Evolutionary conservation across 2,329 filamentous ascomycete species (phyloP).

Genomic region (Thelonectria olida): DNA sequence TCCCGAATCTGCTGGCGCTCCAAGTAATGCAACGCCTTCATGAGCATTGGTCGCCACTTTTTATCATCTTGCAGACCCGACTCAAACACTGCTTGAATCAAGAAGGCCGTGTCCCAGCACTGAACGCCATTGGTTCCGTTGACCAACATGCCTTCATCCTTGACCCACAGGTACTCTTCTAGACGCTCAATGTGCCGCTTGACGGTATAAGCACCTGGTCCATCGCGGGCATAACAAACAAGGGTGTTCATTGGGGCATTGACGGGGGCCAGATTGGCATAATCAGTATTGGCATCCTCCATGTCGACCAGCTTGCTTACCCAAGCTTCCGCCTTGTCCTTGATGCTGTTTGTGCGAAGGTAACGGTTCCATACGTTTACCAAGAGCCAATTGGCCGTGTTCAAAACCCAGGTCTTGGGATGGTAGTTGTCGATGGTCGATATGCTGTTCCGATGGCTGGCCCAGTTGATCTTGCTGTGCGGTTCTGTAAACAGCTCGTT

Average conservation of each 20-base stretch:
- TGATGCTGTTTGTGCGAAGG: constrained; percentile 72
- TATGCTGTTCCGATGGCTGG: constrained; percentile 82
- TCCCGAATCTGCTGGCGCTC: constrained; percentile 92
- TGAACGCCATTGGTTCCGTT: constrained; percentile 99
- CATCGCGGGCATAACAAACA: constrained; percentile 84
- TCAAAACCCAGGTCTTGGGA: constrained; percentile 87
- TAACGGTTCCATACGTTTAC: constrained; percentile 84
- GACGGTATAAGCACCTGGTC: constrained; percentile 76
- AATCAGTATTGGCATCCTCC: constrained; percentile 94
- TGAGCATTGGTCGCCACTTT: constrained; percentile 84
- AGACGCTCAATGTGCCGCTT: constrained; percentile 82
- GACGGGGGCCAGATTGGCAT: constrained; percentile 85
- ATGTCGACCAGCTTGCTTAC: constrained; percentile 84
- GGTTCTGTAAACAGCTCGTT: constrained; percentile 85
- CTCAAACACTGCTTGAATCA: constrained; percentile 83
- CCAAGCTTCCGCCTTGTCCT: constrained; percentile 80
- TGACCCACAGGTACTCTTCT: constrained; percentile 91
- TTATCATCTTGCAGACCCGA: constrained; percentile 80
- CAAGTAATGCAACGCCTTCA: constrained; percentile 83
- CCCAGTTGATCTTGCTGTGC: constrained; percentile 82
- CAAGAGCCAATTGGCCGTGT: constrained; percentile 79
- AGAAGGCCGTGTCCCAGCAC: constrained; percentile 93
- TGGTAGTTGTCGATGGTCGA: constrained; percentile 86
- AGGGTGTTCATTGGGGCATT: constrained; percentile 92
- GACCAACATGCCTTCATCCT: constrained; percentile 89